Percentiles rank a stretch among this genome's conserved stretches.
Conservation (phyloP, 2,329 filamentous ascomycete genomes). For the Exophiala dermatitidis region DNA sequence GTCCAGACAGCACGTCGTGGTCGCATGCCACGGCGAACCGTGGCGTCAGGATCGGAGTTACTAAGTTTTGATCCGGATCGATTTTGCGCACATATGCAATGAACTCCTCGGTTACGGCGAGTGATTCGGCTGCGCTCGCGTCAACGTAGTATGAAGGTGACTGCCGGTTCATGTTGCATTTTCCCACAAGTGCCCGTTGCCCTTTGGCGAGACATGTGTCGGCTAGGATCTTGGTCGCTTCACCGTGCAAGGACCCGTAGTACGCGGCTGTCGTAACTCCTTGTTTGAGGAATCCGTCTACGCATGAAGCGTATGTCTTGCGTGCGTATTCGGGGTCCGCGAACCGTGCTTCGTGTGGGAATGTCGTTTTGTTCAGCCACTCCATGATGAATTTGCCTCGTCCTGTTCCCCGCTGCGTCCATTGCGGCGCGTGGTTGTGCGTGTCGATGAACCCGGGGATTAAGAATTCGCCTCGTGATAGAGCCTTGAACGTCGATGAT, state of each 20-base stretch:
- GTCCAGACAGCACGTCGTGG: conserved; percentile 44
- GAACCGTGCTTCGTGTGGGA: conserved; percentile 58
- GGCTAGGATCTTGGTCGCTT: conserved; percentile 52
- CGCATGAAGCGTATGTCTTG: conserved; percentile 46
- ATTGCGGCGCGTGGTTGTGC: conserved; percentile 60
- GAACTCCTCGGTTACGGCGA: conserved; percentile 27
- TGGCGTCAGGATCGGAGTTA: conserved; percentile 47
- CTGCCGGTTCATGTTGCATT: conserved; percentile 55
- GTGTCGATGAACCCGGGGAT: conserved; percentile 59
- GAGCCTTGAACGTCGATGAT: not conserved
- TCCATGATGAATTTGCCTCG: conserved; percentile 43
- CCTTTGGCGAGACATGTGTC: conserved; percentile 47
- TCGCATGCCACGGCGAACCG: conserved; percentile 54
- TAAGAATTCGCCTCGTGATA: conserved; percentile 37
- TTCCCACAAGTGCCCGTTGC: conserved; percentile 56
- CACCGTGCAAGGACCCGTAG: conserved; percentile 51
- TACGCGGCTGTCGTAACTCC: conserved; percentile 57
- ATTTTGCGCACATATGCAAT: conserved; percentile 37
- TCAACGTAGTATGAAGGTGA: not conserved
- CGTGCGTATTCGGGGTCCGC: conserved; percentile 47
- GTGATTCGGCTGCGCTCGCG: conserved; percentile 18
- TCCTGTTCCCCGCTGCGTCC: conserved; percentile 41
- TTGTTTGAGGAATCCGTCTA: conserved; percentile 54
- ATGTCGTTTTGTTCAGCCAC: conserved; percentile 59
- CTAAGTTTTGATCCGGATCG: conserved; percentile 39